Evolutionary conservation across 352 stramenopile species (phyloP).

Genomic region (Phytophthora europaea): DNA sequence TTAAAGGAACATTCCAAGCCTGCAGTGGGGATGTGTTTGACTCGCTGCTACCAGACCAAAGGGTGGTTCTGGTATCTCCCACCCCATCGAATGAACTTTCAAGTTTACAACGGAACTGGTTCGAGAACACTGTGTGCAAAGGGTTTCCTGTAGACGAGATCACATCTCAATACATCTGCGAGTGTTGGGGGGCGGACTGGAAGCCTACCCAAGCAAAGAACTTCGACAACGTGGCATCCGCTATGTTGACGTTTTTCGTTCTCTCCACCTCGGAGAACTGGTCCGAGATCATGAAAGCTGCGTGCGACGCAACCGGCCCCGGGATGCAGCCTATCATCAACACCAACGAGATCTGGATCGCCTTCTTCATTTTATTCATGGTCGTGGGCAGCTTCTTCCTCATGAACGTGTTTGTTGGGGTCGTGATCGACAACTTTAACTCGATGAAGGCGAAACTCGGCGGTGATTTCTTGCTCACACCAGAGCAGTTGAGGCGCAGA

Average conservation of each 20-base stretch:
- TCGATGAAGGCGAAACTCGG: constrained; percentile 80
- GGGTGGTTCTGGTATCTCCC: constrained; percentile 52
- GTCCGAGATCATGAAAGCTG: constrained; percentile 90
- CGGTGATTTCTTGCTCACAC: constrained; percentile 79
- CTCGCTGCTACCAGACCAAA: constrained; percentile 31
- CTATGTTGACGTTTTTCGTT: constrained; percentile 91
- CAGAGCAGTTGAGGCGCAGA: constrained; percentile 85
- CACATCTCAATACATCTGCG: constrained; percentile 73
- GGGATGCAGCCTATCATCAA: constrained; percentile 93
- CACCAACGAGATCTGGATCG: constrained; percentile 70
- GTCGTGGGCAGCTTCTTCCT: constrained; percentile 94
- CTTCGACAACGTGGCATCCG: constrained; percentile 84
- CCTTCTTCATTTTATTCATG: constrained; percentile 92
- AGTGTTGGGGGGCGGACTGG: constrained; percentile 62
- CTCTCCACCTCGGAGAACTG: constrained; percentile 94
- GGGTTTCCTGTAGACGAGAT: constrained; percentile 42
- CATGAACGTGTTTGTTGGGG: constrained; percentile 93
- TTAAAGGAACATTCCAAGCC: constrained; percentile 89
- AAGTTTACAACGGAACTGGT: constrained; percentile 48
- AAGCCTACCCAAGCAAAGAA: constrained; percentile 53
- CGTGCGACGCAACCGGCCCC: constrained; percentile 82
- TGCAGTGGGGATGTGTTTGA: constrained; percentile 75
- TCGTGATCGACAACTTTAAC: constrained; percentile 96
- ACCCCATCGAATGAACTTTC: constrained; percentile 45
- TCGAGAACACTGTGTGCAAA: constrained; percentile 45